A percentile compares a stretch with the other conserved stretches of the same genome.
phyloP scores from a whole-genome alignment of 805 yeast genomes.

The Pichia ethanolica region DNA sequence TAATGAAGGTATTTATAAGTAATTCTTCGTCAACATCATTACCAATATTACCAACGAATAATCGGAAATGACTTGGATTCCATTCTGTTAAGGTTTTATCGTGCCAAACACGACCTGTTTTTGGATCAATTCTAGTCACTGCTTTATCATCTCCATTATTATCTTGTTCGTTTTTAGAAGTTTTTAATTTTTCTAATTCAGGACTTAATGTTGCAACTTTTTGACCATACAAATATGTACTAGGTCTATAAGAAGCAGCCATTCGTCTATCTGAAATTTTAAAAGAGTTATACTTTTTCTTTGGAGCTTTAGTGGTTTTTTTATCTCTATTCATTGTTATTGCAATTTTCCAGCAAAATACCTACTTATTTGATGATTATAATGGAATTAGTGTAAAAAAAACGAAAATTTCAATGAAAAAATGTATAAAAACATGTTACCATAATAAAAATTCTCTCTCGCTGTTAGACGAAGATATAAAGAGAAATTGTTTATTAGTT shows the following conservation, averaged over 20 bases:
- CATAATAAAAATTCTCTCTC: neutral
- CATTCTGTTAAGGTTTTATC: constrained; percentile 46
- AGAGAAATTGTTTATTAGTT: no score
- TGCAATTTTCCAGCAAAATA: neutral
- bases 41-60: constrained; percentile 72
- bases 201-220: neutral
- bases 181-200: neutral
- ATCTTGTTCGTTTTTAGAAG: neutral
- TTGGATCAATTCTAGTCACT: constrained; percentile 35
- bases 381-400: no score
- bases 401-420: neutral
- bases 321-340: neutral
- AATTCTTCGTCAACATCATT: constrained; percentile 55
- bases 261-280: constrained; percentile 48
- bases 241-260: constrained; percentile 46
- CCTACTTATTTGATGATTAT: no score
- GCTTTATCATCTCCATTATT: constrained; percentile 17
- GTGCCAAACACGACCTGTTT: constrained; percentile 40
- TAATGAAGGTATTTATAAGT: constrained; percentile 45
- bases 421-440: neutral
- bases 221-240: constrained; percentile 30
- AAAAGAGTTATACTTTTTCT: constrained; percentile 12
- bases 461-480: neutral
- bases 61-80: constrained; percentile 63
- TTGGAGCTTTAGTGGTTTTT: constrained; percentile 1